phyloP scores from a whole-genome alignment of 2,329 filamentous ascomycete genomes.

The Grosmannia serpens region DNA sequence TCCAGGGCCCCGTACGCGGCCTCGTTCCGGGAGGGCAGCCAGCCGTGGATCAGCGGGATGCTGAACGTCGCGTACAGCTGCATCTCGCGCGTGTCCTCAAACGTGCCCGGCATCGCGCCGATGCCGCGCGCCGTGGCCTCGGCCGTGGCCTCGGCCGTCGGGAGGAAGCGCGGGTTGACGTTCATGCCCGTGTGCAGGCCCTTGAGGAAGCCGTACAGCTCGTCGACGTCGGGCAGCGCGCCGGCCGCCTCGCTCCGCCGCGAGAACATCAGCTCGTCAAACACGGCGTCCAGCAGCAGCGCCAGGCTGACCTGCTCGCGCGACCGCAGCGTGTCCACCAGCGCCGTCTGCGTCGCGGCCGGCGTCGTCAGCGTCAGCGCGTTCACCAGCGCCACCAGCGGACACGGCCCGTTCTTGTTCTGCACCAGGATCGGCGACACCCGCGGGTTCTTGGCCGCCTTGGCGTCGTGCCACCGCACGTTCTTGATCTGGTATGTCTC shows the following conservation, averaged over 20 bases:
- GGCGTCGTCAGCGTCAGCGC: constrained; percentile 77
- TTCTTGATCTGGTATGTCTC: constrained; percentile 94
- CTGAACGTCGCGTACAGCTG: constrained; percentile 82
- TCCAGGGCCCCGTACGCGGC: constrained; percentile 58
- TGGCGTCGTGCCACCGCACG: constrained; percentile 69
- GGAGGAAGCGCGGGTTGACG: constrained; percentile 81
- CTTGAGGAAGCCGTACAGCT: constrained; percentile 78
- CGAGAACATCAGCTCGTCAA: constrained; percentile 83
- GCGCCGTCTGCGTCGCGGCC: constrained; percentile 50
- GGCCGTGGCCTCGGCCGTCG: constrained; percentile 36
- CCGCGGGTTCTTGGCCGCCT: constrained; percentile 47
- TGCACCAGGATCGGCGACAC: constrained; percentile 84
- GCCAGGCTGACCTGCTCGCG: constrained; percentile 83
- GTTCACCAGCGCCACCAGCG: constrained; percentile 85
- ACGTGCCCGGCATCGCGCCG: constrained; percentile 52
- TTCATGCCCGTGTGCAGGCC: constrained; percentile 95
- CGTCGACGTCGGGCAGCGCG: constrained; percentile 71
- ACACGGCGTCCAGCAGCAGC: constrained; percentile 75
- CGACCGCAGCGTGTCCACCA: constrained; percentile 65
- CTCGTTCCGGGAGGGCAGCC: constrained; percentile 63
- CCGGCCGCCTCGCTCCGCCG: constrained; percentile 50
- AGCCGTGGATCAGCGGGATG: constrained; percentile 84
- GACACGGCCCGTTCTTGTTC: constrained; percentile 90
- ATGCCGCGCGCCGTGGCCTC: constrained; percentile 33
- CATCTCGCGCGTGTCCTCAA: constrained; percentile 82